phyloP scores from a whole-genome alignment of 2,329 filamentous ascomycete genomes.

The Clonostachys rosea region DNA sequence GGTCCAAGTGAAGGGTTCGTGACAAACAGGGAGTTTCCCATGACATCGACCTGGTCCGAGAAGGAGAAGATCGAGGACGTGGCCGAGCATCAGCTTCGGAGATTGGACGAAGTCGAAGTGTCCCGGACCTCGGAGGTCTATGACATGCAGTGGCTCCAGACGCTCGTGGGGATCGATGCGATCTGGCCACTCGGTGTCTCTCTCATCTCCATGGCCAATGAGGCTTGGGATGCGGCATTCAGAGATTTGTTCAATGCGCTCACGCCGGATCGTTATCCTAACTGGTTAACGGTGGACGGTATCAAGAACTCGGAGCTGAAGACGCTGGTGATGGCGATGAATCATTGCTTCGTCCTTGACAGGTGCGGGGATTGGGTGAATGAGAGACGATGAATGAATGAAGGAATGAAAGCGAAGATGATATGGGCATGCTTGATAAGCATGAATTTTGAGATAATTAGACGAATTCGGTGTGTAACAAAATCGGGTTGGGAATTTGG shows the following conservation, averaged over 20 bases:
- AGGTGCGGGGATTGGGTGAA: slow-evolving; percentile 11
- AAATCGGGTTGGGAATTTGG: no score
- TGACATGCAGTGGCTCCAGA: slow-evolving; percentile 18
- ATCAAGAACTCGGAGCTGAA: slow-evolving; percentile 15
- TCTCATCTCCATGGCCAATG: slow-evolving; percentile 3
- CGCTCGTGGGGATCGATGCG: slow-evolving; percentile 5
- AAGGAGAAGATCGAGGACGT: slow-evolving; percentile 5
- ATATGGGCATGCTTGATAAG: background rate
- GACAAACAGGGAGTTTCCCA: slow-evolving; percentile 13
- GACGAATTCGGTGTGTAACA: no score
- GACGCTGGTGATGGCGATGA: slow-evolving; percentile 17
- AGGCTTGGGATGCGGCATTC: slow-evolving; percentile 3
- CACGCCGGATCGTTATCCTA: slow-evolving; percentile 17
- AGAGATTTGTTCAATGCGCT: slow-evolving; percentile 13
- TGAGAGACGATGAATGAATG: background rate
- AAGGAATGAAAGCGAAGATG: background rate
- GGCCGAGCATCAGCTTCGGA: slow-evolving; percentile 10
- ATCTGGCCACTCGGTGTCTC: background rate
- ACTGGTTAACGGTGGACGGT: slow-evolving; percentile 22
- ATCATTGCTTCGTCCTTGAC: slow-evolving; percentile 19
- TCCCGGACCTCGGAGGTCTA: slow-evolving; percentile 2
- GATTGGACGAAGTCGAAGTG: slow-evolving; percentile 3
- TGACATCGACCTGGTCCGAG: slow-evolving; percentile 13
- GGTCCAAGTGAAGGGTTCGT: slow-evolving; percentile 18
- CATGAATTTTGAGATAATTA: no score